Evolutionary conservation across 2,329 filamentous ascomycete species (phyloP).

Genomic region (Alternaria sp.): DNA sequence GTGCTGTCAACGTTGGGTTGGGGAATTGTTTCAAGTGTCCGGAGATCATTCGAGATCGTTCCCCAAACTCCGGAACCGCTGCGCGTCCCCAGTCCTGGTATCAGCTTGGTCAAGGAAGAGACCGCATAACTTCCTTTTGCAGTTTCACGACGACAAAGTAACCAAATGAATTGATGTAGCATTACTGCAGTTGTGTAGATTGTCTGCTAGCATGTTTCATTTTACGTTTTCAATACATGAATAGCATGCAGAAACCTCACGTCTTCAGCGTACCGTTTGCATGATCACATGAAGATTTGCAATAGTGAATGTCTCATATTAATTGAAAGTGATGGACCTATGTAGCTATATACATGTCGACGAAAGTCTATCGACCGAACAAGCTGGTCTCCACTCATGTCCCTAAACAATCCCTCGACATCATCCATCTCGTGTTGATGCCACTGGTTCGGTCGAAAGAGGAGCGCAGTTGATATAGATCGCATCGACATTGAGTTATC

Average conservation of each 20-base stretch:
- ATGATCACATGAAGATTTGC: no score
- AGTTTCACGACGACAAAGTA: background rate
- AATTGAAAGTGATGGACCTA: no score
- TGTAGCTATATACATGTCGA: background rate
- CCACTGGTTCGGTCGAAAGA: background rate
- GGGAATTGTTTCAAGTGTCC: slow-evolving; percentile 6
- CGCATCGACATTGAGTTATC: background rate
- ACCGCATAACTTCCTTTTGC: background rate
- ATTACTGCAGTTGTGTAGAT: background rate
- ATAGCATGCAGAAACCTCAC: background rate
- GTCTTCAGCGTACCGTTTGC: no score
- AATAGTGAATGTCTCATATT: no score
- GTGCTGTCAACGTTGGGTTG: slow-evolving; percentile 4
- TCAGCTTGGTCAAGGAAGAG: background rate
- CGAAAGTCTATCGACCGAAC: background rate
- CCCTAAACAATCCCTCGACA: background rate
- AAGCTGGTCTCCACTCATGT: background rate
- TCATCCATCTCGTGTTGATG: background rate
- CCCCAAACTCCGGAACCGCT: slow-evolving; percentile 14
- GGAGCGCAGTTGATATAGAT: background rate
- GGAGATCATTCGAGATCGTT: slow-evolving; percentile 9
- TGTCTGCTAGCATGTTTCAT: background rate
- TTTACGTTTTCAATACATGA: background rate
- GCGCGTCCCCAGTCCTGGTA: background rate
- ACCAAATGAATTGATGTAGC: background rate